Base-by-base conservation (phyloP, 345 rosid genomes). In the Brassica rapa region DNA sequence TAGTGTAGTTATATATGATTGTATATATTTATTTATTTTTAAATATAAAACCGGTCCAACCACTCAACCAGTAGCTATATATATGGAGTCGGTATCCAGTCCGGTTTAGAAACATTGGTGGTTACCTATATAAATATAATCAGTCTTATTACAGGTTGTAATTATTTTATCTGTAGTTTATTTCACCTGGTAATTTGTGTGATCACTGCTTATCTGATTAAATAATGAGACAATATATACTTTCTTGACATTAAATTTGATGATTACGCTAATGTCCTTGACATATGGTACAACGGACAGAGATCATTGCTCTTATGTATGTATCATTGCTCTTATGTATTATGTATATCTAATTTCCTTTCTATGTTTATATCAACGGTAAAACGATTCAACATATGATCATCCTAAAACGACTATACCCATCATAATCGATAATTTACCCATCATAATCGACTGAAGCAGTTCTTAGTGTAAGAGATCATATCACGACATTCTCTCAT, bases 251-350 rank as follows among this genome's bases (percentile, higher is more conserved):
- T 21, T 25, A 62, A 30, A 16, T 15, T 39, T 55, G 60, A 64
- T 64, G 59, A 37, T 64, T 55, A 56, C 25, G 61, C 61, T 71
- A 55, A 64, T 77, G 76, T 29, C 49, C 33, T 53, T 25, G 46
- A 64, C 66, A 71, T 27, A 60, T 71, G 71, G 60, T 27, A 62
- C 56, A 6, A 70, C 53, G 53, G 63, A 8, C 23, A 70, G 23
- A 63, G 11, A 77, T 77, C 32, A 62, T 53, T 77, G 55, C 39
- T 77, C 41, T 55, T 32, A 46, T 29, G 6, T 24, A 51, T 51
- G 5, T 19, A 56, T 19, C 21, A 19, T 19, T 19, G 21, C 21
- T 19, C 63, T 21, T 3, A 23, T n/a, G 19, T 51, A n/a, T 51
- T 5, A 12, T 57, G 27, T n/a, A 51, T 60, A 60, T 55, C 3